Percentiles rank a stretch among this genome's conserved stretches.
Conservation (phyloP, 441 rosid species). For the Populus hybrid region DNA sequence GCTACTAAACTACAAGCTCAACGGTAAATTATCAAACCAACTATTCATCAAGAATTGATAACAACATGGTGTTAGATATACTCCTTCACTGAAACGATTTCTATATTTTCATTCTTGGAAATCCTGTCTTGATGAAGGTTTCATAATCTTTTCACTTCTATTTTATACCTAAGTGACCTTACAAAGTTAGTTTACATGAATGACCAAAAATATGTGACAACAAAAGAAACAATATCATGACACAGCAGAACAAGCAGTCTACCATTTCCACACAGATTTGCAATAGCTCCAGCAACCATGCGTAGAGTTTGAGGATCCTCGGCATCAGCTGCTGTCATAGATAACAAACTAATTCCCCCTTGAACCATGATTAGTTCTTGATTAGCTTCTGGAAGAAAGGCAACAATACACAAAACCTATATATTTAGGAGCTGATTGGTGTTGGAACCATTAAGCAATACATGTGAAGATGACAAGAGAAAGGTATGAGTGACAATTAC, state of each 20-base stretch:
- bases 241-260: constrained; percentile 15
- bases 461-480: neutral
- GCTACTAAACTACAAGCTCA: neutral
- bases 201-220: neutral
- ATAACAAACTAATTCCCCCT: constrained; percentile 85
- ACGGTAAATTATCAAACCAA: neutral
- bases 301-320: constrained; percentile 96
- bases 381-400: constrained; percentile 60
- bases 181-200: neutral
- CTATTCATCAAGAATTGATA: neutral
- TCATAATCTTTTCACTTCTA: neutral
- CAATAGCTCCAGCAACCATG: constrained; percentile 98
- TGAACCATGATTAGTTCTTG: constrained; percentile 90
- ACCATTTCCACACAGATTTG: constrained; percentile 98
- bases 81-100: neutral
- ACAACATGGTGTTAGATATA: neutral
- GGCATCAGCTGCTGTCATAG: constrained; percentile 83
- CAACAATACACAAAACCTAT: constrained; percentile 13
- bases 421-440: constrained; percentile 1
- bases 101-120: constrained; percentile 1
- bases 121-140: neutral
- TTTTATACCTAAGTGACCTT: neutral
- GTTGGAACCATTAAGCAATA: neutral
- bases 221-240: neutral
- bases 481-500: constrained; percentile 34